These are phyloP conservation scores for Knoxdaviesia capensis DNA, from an alignment of 2,329 filamentous ascomycete species.

Conservation along the genomic window DNA sequence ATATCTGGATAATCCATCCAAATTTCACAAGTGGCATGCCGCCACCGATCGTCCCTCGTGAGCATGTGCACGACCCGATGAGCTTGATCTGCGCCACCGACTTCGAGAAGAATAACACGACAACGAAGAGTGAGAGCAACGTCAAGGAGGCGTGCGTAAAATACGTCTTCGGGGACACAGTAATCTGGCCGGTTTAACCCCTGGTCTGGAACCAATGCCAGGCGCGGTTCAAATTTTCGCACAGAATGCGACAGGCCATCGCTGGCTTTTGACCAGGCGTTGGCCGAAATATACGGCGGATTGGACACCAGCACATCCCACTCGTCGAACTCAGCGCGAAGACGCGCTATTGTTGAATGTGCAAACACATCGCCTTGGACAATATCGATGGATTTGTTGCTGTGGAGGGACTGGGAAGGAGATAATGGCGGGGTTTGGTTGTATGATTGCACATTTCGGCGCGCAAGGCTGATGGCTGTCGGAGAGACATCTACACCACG, in stretches of 20 bases:
- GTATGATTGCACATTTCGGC: conserved; percentile 31
- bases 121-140: conserved; percentile 28
- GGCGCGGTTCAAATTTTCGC: conserved; percentile 57
- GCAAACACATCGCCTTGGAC: too few species aligned
- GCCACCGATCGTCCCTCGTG: conserved; percentile 13
- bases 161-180: conserved; percentile 28
- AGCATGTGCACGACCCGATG: conserved; percentile 32
- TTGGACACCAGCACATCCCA: conserved; percentile 65
- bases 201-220: conserved; percentile 47
- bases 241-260: conserved; percentile 48
- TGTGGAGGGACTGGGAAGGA: too few species aligned
- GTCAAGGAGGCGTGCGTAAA: conserved; percentile 46
- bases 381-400: too few species aligned
- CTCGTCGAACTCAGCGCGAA: background rate
- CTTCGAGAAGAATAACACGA: conserved; percentile 44
- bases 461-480: conserved; percentile 43
- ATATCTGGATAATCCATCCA: conserved; percentile 49
- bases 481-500: conserved; percentile 55
- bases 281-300: conserved; percentile 69
- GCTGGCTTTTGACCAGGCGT: conserved; percentile 16
- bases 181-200: too few species aligned
- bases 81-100: conserved; percentile 51
- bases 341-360: too few species aligned
- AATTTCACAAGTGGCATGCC: conserved; percentile 31
- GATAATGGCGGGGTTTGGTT: too few species aligned